These are phyloP conservation scores for Chytridiales sp. DNA, from an alignment of 371 early-diverging fungal species.

Conservation along the genomic window DNA sequence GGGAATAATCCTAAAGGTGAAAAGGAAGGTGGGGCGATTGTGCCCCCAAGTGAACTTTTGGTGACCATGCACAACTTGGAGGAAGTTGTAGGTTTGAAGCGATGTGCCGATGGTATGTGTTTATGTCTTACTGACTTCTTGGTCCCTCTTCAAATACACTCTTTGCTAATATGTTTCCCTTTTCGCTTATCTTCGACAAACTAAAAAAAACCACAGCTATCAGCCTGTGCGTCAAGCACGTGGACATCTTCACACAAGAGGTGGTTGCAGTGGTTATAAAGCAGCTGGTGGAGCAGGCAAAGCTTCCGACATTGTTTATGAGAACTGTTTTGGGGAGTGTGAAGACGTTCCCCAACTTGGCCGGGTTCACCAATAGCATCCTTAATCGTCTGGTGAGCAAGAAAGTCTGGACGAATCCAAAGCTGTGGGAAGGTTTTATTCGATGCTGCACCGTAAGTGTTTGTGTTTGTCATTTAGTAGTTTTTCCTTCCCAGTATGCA, in stretches of 20 bases:
- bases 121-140: not conserved
- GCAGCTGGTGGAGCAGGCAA: slow-evolving; percentile 63
- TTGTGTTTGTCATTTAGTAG: not conserved
- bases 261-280: slow-evolving; percentile 63
- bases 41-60: slow-evolving; percentile 61
- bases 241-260: slow-evolving; percentile 66
- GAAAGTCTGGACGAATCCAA: slow-evolving; percentile 66
- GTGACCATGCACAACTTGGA: slow-evolving; percentile 61
- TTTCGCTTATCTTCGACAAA: not conserved
- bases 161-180: not conserved
- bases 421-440: slow-evolving; percentile 81
- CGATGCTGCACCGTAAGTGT: slow-evolving; percentile 57
- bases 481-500: not conserved
- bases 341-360: slow-evolving; percentile 58
- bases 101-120: slow-evolving; percentile 52
- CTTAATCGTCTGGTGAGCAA: slow-evolving; percentile 61
- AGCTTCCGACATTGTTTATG: slow-evolving; percentile 71
- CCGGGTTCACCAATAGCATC: slow-evolving; percentile 59
- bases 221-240: slow-evolving; percentile 66
- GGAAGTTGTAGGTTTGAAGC: slow-evolving; percentile 46
- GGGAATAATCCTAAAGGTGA: not conserved
- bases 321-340: slow-evolving; percentile 73
- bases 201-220: slow-evolving; percentile 47
- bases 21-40: slow-evolving; percentile 10
- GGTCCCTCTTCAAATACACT: not conserved